Evolutionary conservation across 1,284 basidiomycete species (phyloP), one percentile per base, ranked within the genome.

Genomic region (Ustilago esculenta): DNA sequence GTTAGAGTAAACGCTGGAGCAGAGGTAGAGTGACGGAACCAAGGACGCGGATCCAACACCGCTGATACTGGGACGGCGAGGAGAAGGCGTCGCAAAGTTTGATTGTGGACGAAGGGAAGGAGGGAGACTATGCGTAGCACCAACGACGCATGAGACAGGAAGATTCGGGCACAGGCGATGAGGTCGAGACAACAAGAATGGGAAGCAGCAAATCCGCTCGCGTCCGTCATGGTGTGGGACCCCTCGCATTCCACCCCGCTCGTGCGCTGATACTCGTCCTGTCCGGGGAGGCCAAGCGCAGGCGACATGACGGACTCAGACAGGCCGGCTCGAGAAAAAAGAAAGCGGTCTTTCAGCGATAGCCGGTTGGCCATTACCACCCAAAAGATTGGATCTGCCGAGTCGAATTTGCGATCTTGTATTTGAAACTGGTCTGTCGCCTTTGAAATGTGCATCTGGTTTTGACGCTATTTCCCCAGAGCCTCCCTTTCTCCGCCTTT

Each of bases 191-290:
- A 12, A 27, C 25, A 36, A 14, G 20, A 18, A 23, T 15, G 25
- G 17, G 29, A 40, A 12, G 37, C 27, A 50, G 11, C 57, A 59
- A 52, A 47, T 42, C 57, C 57, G 49, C 56, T 47, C 56, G 56
- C 56, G 43, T 59, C 56, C 47, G 55, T 39, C 35, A 18, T 8
- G n/a, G n/a, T n/a, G n/a, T n/a, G n/a, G n/a, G n/a, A n/a, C n/a
- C n/a, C n/a, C n/a, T n/a, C n/a, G n/a, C n/a, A n/a, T n/a, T n/a
- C n/a, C n/a, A n/a, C n/a, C n/a, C n/a, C n/a, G n/a, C n/a, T n/a
- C n/a, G n/a, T n/a, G n/a, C n/a, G n/a, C n/a, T n/a, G n/a, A n/a
- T n/a, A n/a, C n/a, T n/a, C n/a, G n/a, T n/a, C n/a, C n/a, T n/a
- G n/a, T n/a, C n/a, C n/a, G n/a, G n/a, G n/a, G n/a, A n/a, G n/a